Conservation (phyloP, 2,329 filamentous ascomycete species). For the Cryphonectria carpinicola region DNA sequence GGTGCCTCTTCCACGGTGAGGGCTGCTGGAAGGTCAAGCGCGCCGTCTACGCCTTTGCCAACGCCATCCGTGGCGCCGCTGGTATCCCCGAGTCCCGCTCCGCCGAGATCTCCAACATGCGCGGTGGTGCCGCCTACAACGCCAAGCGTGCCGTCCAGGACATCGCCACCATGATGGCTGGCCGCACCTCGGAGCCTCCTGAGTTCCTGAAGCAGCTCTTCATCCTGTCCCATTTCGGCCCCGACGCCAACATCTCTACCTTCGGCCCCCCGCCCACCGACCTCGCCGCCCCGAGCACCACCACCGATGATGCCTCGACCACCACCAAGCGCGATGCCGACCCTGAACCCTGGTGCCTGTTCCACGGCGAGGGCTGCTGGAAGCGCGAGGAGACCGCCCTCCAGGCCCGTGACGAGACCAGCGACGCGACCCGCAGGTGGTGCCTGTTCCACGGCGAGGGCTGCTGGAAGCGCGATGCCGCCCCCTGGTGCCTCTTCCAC, state of each 20-base stretch:
- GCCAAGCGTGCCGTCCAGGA: conserved; percentile 45
- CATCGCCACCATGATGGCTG: conserved; percentile 43
- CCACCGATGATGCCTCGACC: conserved; percentile 21
- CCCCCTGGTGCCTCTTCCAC: conserved; percentile 27
- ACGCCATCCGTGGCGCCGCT: conserved; percentile 34
- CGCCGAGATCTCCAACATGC: conserved; percentile 39
- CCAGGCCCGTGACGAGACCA: conserved; percentile 20
- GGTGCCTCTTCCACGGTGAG: conserved; percentile 44
- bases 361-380: conserved; percentile 17
- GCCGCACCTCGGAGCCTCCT: conserved; percentile 36
- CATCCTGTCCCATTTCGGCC: conserved; percentile 35
- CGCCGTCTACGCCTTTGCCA: conserved; percentile 41
- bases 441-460: conserved; percentile 25
- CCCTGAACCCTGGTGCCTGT: conserved; percentile 8
- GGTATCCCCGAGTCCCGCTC: conserved; percentile 36
- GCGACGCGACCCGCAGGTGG: conserved; percentile 23
- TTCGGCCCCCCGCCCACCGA: conserved; percentile 30
- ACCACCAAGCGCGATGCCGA: conserved; percentile 31
- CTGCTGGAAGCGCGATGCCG: conserved; percentile 24
- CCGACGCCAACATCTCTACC: conserved; percentile 24
- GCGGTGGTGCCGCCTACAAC: conserved; percentile 42
- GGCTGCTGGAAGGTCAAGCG: conserved; percentile 50
- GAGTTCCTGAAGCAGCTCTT: conserved; percentile 40
- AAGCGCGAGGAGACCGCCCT: conserved; percentile 10
- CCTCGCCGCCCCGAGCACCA: conserved; percentile 34